These are phyloP conservation scores for Anthostomella pinea DNA, from an alignment of 2,329 filamentous ascomycete species.

Conservation along the genomic window DNA sequence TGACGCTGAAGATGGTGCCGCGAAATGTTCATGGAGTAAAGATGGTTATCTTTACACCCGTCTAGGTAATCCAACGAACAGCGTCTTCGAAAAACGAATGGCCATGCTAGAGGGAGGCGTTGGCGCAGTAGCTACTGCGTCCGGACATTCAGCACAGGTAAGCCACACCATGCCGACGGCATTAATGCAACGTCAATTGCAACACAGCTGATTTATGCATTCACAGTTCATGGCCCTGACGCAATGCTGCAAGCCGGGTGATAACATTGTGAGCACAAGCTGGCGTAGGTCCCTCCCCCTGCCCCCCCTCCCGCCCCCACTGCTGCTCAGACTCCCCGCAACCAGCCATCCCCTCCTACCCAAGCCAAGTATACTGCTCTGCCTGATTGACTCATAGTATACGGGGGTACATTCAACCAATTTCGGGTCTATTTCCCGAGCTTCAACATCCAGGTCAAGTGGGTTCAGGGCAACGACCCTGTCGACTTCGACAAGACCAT, in stretches of 20 bases:
- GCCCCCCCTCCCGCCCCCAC: no score
- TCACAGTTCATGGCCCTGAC: constrained; percentile 37
- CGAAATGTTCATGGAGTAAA: constrained; percentile 35
- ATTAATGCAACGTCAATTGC: no score
- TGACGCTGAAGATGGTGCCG: constrained; percentile 37
- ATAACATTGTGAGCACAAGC: constrained; percentile 36
- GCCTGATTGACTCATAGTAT: constrained; percentile 30
- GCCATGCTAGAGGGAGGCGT: constrained; percentile 37
- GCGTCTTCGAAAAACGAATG: constrained; percentile 38
- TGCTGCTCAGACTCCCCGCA: no score
- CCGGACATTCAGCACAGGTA: constrained; percentile 34
- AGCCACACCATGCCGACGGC: no score
- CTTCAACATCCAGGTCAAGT: constrained; percentile 38
- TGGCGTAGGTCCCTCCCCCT: constrained; percentile 25
- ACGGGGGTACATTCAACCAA: constrained; percentile 38
- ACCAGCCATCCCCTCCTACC: no score
- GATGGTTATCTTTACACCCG: constrained; percentile 38
- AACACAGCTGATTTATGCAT: no score
- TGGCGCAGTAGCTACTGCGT: constrained; percentile 36
- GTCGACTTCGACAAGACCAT: constrained; percentile 28
- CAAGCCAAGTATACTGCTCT: no score
- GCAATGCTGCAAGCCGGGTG: constrained; percentile 34
- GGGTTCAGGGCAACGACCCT: constrained; percentile 32
- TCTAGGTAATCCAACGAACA: constrained; percentile 37
- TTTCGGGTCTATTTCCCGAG: constrained; percentile 37